Evolutionary conservation across 2,329 filamentous ascomycete species (phyloP).

Genomic region (Lasiodiplodia sp.): DNA sequence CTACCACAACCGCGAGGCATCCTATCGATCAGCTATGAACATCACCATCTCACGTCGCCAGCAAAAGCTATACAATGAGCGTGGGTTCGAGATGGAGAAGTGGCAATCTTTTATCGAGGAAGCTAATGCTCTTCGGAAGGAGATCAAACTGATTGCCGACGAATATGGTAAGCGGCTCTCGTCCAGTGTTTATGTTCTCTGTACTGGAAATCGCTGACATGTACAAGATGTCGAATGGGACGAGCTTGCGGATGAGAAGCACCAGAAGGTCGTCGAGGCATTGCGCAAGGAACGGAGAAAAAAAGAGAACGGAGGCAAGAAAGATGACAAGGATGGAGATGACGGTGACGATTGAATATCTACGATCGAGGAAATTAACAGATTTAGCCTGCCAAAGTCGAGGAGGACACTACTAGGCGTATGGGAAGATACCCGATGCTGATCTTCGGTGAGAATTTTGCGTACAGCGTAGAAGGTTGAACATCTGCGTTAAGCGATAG

Average conservation of each 20-base stretch:
- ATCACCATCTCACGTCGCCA: conserved; percentile 83
- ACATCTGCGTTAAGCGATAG: not conserved
- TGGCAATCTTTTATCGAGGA: conserved; percentile 85
- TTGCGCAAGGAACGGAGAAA: conserved; percentile 57
- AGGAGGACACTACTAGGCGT: not conserved
- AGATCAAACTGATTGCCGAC: conserved; percentile 80
- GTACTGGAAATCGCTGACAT: not conserved
- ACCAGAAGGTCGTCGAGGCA: conserved; percentile 64
- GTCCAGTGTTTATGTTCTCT: not conserved
- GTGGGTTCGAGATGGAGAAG: conserved; percentile 75
- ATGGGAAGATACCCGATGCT: not conserved
- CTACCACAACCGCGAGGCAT: conserved; percentile 88
- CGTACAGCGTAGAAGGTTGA: not conserved
- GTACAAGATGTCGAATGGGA: conserved; percentile 82
- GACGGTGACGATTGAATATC: not conserved
- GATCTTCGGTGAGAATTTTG: not conserved
- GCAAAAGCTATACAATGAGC: conserved; percentile 74
- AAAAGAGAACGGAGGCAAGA: conserved; percentile 38
- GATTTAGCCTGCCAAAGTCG: not conserved
- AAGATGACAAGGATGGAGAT: conserved; percentile 27
- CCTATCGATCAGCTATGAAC: conserved; percentile 85
- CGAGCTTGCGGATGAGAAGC: conserved; percentile 74
- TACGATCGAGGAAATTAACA: not conserved
- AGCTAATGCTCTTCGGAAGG: conserved; percentile 75
- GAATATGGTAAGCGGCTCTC: conserved; percentile 66